Conservation (phyloP, 1,284 basidiomycete genomes). For the Leccinum subrobustum region DNA sequence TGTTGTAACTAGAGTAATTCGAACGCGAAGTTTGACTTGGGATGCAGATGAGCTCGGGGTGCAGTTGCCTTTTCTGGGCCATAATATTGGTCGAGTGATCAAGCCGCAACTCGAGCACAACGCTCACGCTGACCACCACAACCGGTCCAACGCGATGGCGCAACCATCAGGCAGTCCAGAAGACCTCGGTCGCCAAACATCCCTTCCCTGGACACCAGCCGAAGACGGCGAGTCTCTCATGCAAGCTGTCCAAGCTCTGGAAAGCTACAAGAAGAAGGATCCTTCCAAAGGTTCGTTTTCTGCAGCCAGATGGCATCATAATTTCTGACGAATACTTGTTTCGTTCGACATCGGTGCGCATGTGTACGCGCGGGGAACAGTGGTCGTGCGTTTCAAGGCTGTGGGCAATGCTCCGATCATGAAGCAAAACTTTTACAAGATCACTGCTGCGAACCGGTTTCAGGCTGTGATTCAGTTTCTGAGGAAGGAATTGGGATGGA, state of each 20-base stretch:
- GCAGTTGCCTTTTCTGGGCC: constrained; percentile 15
- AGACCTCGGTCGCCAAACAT: constrained; percentile 38
- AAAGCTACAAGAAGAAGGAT: constrained; percentile 84
- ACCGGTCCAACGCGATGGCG: constrained; percentile 26
- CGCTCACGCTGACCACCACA: constrained; percentile 8
- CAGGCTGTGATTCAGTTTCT: constrained; percentile 95
- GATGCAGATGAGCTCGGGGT: background rate
- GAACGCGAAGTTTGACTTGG: background rate
- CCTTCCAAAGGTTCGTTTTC: constrained; percentile 65
- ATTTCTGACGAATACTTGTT: background rate
- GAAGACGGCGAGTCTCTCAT: constrained; percentile 45
- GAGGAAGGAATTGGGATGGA: constrained; percentile 88
- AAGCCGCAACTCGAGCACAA: background rate
- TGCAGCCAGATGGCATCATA: background rate
- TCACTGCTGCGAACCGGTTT: constrained; percentile 92
- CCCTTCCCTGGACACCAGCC: constrained; percentile 45
- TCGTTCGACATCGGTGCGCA: background rate
- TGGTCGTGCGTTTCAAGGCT: constrained; percentile 96
- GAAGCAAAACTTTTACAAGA: constrained; percentile 99
- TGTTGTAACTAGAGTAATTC: background rate
- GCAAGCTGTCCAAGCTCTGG: constrained; percentile 69
- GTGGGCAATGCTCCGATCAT: constrained; percentile 99
- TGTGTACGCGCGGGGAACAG: constrained; percentile 41
- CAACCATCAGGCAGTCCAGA: constrained; percentile 41
- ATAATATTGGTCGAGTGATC: background rate